Base-by-base conservation (phyloP, 106 monocot species). In the Chionographis japonica region DNA sequence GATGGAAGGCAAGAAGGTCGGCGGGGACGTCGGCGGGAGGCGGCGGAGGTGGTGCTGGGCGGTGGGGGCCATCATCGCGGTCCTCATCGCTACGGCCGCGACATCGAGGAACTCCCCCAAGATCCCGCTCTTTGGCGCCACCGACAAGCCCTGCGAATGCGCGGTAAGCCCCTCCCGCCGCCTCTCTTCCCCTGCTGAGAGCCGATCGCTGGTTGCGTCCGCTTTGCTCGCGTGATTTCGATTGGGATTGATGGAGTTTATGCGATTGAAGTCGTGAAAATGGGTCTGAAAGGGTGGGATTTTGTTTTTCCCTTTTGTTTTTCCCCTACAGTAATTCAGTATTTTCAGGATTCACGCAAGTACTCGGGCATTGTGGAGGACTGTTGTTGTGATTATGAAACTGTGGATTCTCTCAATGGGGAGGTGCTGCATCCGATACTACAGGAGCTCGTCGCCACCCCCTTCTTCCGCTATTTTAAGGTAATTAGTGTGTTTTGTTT, bases 321-420 rank as follows among this genome's bases (percentile, higher is more conserved):
- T 54, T 17, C 10, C 17, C 12, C 0, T 35, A 8, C 68, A 50
- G 63, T 38, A 4, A 8, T 50, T 56, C 46, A 40, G 16, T 61
- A 3, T 8, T 11, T 41, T 53, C 67, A 89, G 89, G 82, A 70
- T 37, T 72, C 84, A 56, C 69, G 72, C 68, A 81, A 68, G 68
- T 92, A 98, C 66, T 80, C 80, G 5, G 97, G 97, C 17, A 73
- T 90, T n/a, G 89, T 92, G 68, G 97, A 98, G 74, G 97, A 90
- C 64, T 92, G 92, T 56, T 82, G 84, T 57, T 97, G 95, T 12
- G 87, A 89, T 71, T 97, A 92, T 54, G 95, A 97, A 78, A 97
- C 92, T 16, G 95, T 90, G 63, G 89, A 98, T 72, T 73, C 82
- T 40, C 50, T 98, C 20, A 98, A 98, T 52, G 63, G 81, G 74